Conservation (phyloP, 805 yeast genomes). For the Wickerhamomyces chaumierensis region DNA sequence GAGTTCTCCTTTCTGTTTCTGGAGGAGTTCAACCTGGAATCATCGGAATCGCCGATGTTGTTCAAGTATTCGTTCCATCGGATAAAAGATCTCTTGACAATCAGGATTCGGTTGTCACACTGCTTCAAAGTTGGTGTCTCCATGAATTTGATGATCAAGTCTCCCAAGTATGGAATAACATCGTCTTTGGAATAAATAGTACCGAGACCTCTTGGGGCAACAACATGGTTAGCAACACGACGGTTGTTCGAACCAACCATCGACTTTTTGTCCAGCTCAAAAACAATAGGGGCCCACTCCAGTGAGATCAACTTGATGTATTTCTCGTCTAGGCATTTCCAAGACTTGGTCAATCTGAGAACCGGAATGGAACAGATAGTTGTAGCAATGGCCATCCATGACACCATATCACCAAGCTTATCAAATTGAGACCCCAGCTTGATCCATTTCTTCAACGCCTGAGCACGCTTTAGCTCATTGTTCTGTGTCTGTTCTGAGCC, state of each 20-base stretch:
- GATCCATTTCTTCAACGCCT: slow-evolving; percentile 72
- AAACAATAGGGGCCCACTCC: slow-evolving; percentile 90
- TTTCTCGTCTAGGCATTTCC: slow-evolving; percentile 60
- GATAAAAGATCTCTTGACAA: slow-evolving; percentile 60
- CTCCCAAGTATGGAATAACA: slow-evolving; percentile 88
- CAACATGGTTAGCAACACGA: slow-evolving; percentile 54
- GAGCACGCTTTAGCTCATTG: slow-evolving; percentile 40
- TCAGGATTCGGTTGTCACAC: slow-evolving; percentile 53
- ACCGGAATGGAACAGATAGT: slow-evolving; percentile 75
- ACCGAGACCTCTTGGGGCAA: slow-evolving; percentile 86
- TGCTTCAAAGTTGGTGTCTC: slow-evolving; percentile 34
- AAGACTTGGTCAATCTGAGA: slow-evolving; percentile 57
- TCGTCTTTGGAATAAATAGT: slow-evolving; percentile 59
- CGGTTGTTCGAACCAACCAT: slow-evolving; percentile 45
- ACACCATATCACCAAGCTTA: slow-evolving; percentile 80
- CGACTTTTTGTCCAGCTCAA: slow-evolving; percentile 73
- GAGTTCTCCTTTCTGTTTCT: slow-evolving; percentile 15
- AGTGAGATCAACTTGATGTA: slow-evolving; percentile 50
- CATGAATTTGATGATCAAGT: slow-evolving; percentile 40
- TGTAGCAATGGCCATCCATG: slow-evolving; percentile 87
- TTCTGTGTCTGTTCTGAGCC: slow-evolving; percentile 27
- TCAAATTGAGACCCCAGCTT: slow-evolving; percentile 70
- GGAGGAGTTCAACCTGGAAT: slow-evolving; percentile 8
- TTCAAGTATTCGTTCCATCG: slow-evolving; percentile 71
- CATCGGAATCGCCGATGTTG: slow-evolving; percentile 30